Evolutionary conservation across 495 filamentous ascomycete genomes (phyloP), one percentile per base, ranked within the genome.

Genomic region (Daldinia childiae): DNA sequence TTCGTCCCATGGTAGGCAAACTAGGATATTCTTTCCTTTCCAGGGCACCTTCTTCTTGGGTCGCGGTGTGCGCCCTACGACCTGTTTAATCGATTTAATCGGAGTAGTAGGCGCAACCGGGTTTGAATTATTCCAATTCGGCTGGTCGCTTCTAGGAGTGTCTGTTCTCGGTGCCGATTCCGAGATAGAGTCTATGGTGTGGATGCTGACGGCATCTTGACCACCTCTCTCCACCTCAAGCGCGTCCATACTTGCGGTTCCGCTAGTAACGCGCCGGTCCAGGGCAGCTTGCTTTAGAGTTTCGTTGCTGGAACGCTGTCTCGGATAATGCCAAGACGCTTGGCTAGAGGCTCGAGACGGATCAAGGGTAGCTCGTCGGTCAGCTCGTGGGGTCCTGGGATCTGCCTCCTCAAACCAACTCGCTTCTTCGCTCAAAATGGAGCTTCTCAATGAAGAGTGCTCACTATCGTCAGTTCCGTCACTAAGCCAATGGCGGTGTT

Each of bases 11-110:
- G 93, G 93, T 32, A 95, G 80, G 24, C 86, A 83, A 32, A 97
- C 89, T 39, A 92, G 73, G 39, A 93, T 91, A 62, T 85, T 89
- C 76, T 93, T 95, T 48, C 90, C 89, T 64, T 87, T 89, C 90
- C 91, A 95, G 17, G 84, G 85, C 7, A 87, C 73, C 65, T 84
- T 87, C 66, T 85, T 87, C 74, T 83, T 87, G 6, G 85, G 54
- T 5, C 82, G 80, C 6, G 85, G 85, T 12, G 84, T 81, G 6
- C 66, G 69, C 17, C 72, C 73, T 6, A 72, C 43, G 4, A 74
- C 69, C n/a, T 66, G 62, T 63, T 82, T 81, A 17, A 61, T 58
- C 15, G 68, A 45, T 54, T 75, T 80, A 19, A 74, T 70, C 2
- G 81, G 82, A 12, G 82, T 83, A 30, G 65, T 21, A 51, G 78